Evolutionary conservation across 2,329 filamentous ascomycete genomes (phyloP).

Genomic region (Diaporthe nobilis): DNA sequence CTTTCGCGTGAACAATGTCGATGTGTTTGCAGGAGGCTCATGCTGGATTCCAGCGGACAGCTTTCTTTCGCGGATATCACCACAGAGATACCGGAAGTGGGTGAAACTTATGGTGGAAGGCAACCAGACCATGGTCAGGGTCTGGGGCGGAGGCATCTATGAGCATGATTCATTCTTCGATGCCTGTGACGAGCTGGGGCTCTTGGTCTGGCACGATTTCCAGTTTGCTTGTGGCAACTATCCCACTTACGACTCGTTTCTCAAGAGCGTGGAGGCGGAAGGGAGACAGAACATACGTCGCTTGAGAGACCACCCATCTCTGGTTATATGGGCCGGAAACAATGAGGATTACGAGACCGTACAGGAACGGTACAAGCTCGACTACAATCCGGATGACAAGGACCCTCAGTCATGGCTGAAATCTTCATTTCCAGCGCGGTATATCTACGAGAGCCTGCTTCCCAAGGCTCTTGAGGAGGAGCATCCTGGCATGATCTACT

Average conservation of each 20-base stretch:
- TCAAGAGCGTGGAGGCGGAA: conserved; percentile 72
- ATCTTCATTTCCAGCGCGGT: conserved; percentile 90
- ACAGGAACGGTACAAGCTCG: conserved; percentile 79
- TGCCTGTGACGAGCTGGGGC: conserved; percentile 78
- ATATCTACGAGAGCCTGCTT: conserved; percentile 93
- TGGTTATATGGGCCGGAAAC: conserved; percentile 92
- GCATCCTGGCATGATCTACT: conserved; percentile 80
- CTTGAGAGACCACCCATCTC: conserved; percentile 87
- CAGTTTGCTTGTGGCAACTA: conserved; percentile 80
- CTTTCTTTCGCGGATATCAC: conserved; percentile 79
- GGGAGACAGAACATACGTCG: conserved; percentile 77
- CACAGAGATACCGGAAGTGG: conserved; percentile 79
- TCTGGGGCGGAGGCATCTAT: conserved; percentile 84
- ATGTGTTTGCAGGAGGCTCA: conserved; percentile 84
- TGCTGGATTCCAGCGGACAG: conserved; percentile 89
- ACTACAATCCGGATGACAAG: conserved; percentile 84
- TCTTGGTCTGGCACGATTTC: conserved; percentile 82
- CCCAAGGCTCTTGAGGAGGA: conserved; percentile 79
- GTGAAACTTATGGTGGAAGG: conserved; percentile 81
- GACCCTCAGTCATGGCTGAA: conserved; percentile 87
- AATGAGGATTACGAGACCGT: conserved; percentile 92
- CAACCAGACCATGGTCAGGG: conserved; percentile 84
- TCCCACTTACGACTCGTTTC: conserved; percentile 73
- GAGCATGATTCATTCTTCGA: conserved; percentile 80
- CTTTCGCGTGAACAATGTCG: conserved; percentile 82